A percentile compares a stretch with the other conserved stretches of the same genome.
Conservation (phyloP, 768 basidiomycete genomes). For the Phlebiopsis gigantea region DNA sequence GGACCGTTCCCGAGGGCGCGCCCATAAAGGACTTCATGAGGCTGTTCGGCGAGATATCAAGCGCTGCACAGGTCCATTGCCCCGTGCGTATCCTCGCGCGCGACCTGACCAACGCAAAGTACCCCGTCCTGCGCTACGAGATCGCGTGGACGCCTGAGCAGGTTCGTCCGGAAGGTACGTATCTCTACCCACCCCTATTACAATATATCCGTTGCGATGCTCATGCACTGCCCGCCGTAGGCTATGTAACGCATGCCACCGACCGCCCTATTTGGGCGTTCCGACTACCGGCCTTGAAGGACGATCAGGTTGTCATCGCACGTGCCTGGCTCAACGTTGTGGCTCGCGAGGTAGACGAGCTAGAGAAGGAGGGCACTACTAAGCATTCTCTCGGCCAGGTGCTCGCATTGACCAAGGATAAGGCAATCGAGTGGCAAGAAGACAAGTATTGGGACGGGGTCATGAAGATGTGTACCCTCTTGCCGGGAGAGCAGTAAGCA, state of each 20-base stretch:
- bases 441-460: conserved; percentile 52
- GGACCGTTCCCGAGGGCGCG: conserved; percentile 34
- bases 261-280: conserved; percentile 64
- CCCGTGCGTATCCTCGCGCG: conserved; percentile 58
- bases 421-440: conserved; percentile 46
- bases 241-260: conserved; percentile 66
- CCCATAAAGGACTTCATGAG: conserved; percentile 37
- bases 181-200: too few relatives aligned
- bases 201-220: not conserved
- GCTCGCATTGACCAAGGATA: conserved; percentile 47
- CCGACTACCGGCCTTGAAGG: conserved; percentile 41
- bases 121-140: conserved; percentile 63
- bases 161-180: conserved; percentile 32
- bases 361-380: conserved; percentile 32
- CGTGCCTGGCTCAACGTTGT: conserved; percentile 52
- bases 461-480: conserved; percentile 32
- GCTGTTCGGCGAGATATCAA: conserved; percentile 55
- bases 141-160: conserved; percentile 69
- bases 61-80: conserved; percentile 61
- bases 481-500: conserved; percentile 24
- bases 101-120: conserved; percentile 50
- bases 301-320: conserved; percentile 42
- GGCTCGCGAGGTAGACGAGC: conserved; percentile 34
- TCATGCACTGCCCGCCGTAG: conserved; percentile 27
- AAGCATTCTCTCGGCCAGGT: conserved; percentile 30